phyloP scores from a whole-genome alignment of 441 rosid genomes.

The Brassica hybrid region DNA sequence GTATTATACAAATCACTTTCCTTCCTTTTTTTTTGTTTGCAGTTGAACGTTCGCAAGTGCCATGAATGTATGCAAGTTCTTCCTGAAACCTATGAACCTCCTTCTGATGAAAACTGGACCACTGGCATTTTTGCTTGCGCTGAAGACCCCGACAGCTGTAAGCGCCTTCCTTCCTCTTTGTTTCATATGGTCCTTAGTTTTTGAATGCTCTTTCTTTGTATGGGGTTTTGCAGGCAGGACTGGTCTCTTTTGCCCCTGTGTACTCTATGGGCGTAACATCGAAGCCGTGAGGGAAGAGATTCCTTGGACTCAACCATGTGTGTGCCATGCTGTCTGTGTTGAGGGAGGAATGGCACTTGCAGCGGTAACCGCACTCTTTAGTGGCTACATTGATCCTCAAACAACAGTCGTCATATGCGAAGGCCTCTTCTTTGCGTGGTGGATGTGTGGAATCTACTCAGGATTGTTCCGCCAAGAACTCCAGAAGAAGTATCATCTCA shows the following conservation, averaged over 20 bases:
- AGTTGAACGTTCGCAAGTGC: constrained; percentile 70
- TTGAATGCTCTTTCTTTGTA: constrained; percentile 10
- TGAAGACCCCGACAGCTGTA: constrained; percentile 78
- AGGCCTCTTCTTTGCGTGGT: constrained; percentile 82
- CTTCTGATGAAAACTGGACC: constrained; percentile 91
- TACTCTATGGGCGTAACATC: constrained; percentile 78
- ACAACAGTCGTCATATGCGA: constrained; percentile 78
- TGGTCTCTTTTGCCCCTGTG: constrained; percentile 86
- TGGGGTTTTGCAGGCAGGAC: constrained; percentile 56
- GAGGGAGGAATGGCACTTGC: constrained; percentile 89
- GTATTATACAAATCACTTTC: background rate
- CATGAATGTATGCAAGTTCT: constrained; percentile 79
- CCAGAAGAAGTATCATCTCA: constrained; percentile 89
- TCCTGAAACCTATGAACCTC: constrained; percentile 86
- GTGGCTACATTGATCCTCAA: constrained; percentile 75
- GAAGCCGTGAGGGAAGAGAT: constrained; percentile 73
- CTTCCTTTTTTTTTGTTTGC: constrained; percentile 14
- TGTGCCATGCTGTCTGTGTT: constrained; percentile 81
- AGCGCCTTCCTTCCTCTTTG: constrained; percentile 31
- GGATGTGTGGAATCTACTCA: constrained; percentile 87
- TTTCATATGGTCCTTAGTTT: constrained; percentile 7
- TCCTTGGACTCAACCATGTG: constrained; percentile 79
- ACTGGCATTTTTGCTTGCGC: constrained; percentile 75
- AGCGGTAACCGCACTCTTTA: constrained; percentile 62
- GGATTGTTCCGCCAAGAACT: constrained; percentile 80